A percentile compares a stretch with the other conserved stretches of the same genome.
These are phyloP conservation scores for Rauvolfia tetraphylla DNA, from an alignment of 257 asterid genomes.

Conservation along the genomic window DNA sequence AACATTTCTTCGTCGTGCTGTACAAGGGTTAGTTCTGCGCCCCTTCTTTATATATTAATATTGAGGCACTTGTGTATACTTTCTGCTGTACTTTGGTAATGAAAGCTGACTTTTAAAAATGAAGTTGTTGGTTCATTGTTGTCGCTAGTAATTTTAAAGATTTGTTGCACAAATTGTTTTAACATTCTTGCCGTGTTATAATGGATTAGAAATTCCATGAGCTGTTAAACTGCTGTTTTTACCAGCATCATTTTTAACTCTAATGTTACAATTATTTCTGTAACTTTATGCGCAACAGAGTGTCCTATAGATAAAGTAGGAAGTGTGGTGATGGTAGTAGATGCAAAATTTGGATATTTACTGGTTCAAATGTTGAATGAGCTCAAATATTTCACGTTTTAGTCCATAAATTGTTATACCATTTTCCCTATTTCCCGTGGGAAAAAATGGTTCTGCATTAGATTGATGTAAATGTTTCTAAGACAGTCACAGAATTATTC, in stretches of 20 bases:
- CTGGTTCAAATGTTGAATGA: not conserved
- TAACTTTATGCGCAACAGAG: not conserved
- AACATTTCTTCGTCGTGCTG: slow-evolving; percentile 87
- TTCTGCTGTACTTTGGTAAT: not conserved
- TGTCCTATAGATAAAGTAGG: not conserved
- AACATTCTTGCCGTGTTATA: not conserved
- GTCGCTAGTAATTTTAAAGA: not conserved
- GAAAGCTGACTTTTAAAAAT: not conserved
- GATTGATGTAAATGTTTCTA: not conserved
- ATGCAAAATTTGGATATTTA: not conserved
- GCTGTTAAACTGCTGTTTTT: not conserved
- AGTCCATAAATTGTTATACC: not conserved
- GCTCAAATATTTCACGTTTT: not conserved
- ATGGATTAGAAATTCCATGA: not conserved
- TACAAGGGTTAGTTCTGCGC: slow-evolving; percentile 85
- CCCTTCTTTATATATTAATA: slow-evolving; percentile 12
- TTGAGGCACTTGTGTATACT: not conserved
- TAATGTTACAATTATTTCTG: not conserved
- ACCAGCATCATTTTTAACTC: not conserved
- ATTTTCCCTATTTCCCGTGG: not conserved
- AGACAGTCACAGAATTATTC: not conserved
- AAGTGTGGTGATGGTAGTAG: not conserved
- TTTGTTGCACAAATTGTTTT: not conserved
- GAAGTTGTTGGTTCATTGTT: not conserved
- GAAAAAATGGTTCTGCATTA: not conserved